phyloP scores from a whole-genome alignment of 768 basidiomycete genomes.

The Astraeus odoratus region DNA sequence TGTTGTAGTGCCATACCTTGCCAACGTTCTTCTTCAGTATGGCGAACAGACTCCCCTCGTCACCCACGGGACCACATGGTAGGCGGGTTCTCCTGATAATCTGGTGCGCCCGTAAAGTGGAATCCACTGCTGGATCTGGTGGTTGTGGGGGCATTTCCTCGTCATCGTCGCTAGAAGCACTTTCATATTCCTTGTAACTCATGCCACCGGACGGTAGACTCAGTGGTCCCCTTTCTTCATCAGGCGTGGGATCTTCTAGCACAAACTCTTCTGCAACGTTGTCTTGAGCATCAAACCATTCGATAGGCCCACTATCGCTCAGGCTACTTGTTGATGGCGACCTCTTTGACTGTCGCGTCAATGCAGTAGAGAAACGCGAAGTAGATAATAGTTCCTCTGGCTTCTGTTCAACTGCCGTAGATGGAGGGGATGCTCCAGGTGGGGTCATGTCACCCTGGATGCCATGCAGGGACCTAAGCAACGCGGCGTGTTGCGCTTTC shows the following conservation, averaged over 20 bases:
- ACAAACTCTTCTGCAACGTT: slow-evolving; percentile 49
- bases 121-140: slow-evolving; percentile 3
- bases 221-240: slow-evolving; percentile 34
- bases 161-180: slow-evolving; percentile 44
- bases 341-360: slow-evolving; percentile 33
- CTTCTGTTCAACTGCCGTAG: slow-evolving; percentile 46
- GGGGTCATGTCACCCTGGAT: slow-evolving; percentile 23
- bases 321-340: slow-evolving; percentile 42
- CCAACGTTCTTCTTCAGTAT: slow-evolving; percentile 87
- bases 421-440: slow-evolving; percentile 28
- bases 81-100: slow-evolving; percentile 48
- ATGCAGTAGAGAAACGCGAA: slow-evolving; percentile 20
- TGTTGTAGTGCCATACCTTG: slow-evolving; percentile 43
- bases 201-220: slow-evolving; percentile 36
- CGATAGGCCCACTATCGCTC: slow-evolving; percentile 41
- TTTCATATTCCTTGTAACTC: slow-evolving; percentile 33
- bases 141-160: slow-evolving; percentile 22
- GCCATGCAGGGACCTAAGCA: slow-evolving; percentile 38
- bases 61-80: slow-evolving; percentile 54
- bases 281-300: slow-evolving; percentile 78
- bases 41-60: slow-evolving; percentile 77
- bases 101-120: slow-evolving; percentile 13
- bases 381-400: slow-evolving; percentile 22
- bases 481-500: slow-evolving; percentile 50
- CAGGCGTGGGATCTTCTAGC: slow-evolving; percentile 39